Conservation (phyloP, 1,284 basidiomycete genomes). For the Tylopilus orsonianus region DNA sequence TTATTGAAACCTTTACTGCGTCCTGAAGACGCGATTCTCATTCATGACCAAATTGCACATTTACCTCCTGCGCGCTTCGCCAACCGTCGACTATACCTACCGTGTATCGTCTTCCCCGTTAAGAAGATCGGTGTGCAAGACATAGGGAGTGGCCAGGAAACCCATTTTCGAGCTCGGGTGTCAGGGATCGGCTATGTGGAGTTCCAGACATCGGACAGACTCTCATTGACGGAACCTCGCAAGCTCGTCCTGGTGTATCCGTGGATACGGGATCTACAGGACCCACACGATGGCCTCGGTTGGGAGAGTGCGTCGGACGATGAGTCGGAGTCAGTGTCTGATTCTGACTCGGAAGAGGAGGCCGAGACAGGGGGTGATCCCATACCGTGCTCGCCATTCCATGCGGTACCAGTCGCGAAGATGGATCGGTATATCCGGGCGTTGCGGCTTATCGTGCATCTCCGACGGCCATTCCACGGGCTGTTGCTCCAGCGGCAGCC, state of each 20-base stretch:
- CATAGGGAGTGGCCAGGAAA: neutral
- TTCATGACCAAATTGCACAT: neutral
- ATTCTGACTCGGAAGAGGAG: too few relatives aligned
- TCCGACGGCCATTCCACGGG: too few relatives aligned
- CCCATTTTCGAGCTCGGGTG: neutral
- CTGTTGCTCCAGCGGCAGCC: too few relatives aligned
- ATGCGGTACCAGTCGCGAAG: too few relatives aligned
- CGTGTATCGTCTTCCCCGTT: constrained; percentile 1
- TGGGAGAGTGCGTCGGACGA: neutral
- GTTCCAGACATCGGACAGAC: neutral
- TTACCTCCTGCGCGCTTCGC: constrained; percentile 3
- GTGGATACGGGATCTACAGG: neutral
- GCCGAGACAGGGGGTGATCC: too few relatives aligned
- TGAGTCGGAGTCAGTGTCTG: neutral
- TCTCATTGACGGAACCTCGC: neutral
- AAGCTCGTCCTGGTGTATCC: too few relatives aligned
- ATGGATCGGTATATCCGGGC: too few relatives aligned
- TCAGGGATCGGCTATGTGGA: too few relatives aligned
- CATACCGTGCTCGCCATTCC: too few relatives aligned
- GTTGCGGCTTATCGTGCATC: too few relatives aligned
- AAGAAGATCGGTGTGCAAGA: neutral
- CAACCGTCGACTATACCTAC: neutral
- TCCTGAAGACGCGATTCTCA: neutral
- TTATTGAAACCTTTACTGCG: neutral
- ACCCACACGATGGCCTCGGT: neutral